These are phyloP conservation scores for Ligustrum vulgare DNA, from an alignment of 257 asterid genomes.

Conservation along the genomic window DNA sequence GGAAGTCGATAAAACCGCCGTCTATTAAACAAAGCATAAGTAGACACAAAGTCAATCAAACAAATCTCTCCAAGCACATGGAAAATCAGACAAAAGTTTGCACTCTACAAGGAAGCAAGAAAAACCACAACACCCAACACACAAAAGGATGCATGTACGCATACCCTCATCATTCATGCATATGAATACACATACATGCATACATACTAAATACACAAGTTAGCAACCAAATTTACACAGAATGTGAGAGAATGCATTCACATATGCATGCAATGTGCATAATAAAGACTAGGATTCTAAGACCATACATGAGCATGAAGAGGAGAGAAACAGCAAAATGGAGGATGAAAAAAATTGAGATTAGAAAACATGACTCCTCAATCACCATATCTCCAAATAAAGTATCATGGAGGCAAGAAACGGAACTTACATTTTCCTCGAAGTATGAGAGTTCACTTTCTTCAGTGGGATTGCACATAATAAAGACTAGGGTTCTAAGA, in stretches of 20 bases:
- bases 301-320: not conserved
- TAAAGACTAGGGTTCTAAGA: too few species aligned
- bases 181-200: not conserved
- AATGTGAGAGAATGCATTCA: not conserved
- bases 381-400: slow-evolving; percentile 5
- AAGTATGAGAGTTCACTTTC: slow-evolving; percentile 64
- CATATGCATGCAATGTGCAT: not conserved
- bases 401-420: slow-evolving; percentile 22
- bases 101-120: not conserved
- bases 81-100: not conserved
- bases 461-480: slow-evolving; percentile 72
- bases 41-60: not conserved
- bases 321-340: not conserved
- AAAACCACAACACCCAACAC: not conserved
- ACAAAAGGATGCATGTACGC: not conserved
- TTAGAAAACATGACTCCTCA: not conserved
- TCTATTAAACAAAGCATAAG: not conserved
- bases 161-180: not conserved
- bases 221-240: not conserved
- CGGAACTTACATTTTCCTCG: slow-evolving; percentile 75
- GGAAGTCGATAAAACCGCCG: not conserved
- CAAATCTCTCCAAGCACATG: not conserved
- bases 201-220: not conserved
- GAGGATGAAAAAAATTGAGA: not conserved
- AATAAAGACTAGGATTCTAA: not conserved